Evolutionary conservation across 306 rosid genomes (phyloP), one percentile per base, ranked within the genome.

Genomic region (Begonia peltatifolia): DNA sequence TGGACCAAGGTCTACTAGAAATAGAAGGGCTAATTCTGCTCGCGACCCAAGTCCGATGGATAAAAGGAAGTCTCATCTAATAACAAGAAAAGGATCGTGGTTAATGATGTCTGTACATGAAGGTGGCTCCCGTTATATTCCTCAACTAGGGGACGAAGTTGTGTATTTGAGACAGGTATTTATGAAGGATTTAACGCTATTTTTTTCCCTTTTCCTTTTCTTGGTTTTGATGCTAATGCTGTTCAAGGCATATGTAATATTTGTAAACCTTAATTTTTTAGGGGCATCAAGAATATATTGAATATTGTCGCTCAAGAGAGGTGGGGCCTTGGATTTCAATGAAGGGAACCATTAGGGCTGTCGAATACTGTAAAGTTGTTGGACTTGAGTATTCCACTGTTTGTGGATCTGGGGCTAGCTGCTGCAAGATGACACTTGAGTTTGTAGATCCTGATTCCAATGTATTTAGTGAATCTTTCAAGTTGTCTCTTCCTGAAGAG

Each of bases 101-200:
- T 64, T 87, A 63, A 83, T 74, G 81, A 61, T 83, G 62, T 76
- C 81, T 1, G 69, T 71, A 75, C 78, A 20, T 20, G 23, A 69
- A 11, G 96, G 66, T 22, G 73, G 82, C 63, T 78, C 72, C 69
- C 84, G 84, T 47, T 87, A 80, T 64, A 74, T 87, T 69, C 96
- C 96, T 71, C 96, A 87, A 78, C 84, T 78, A 42, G 90, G 89
- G 57, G 94, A 87, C 57, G 77, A 83, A 83, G 96, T 87, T 52
- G 81, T 76, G 58, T 87, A 83, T 72, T 57, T 87, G 69, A 74
- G 84, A 80, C 94, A 83, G 94, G 96, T 87, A 47, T 30, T 63
- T 59, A 18, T 65, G 2, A 41, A 51, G 35, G 10, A 47, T 35
- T 25, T 4, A 11, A 36, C 56, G 54, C 42, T 25, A 42, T n/a